phyloP scores from a whole-genome alignment of 1,139 yeast genomes.

The Hanseniaspora sp. region DNA sequence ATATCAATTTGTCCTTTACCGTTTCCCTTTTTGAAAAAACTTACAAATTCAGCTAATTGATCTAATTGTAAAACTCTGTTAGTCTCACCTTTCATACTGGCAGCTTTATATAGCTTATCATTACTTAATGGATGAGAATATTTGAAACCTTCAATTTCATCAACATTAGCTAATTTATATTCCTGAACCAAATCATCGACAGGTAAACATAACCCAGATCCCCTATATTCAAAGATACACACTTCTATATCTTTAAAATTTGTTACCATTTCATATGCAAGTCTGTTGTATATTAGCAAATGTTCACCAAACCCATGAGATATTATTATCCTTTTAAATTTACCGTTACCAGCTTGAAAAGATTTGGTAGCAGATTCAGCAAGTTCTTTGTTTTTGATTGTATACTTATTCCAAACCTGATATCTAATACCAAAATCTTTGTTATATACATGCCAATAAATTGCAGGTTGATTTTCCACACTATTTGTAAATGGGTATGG shows the following conservation, averaged over 20 bases:
- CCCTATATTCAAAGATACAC: slow-evolving; percentile 76
- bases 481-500: slow-evolving; percentile 12
- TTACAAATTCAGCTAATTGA: slow-evolving; percentile 53
- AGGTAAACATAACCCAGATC: slow-evolving; percentile 68
- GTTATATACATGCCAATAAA: slow-evolving; percentile 24
- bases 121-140: slow-evolving; percentile 2
- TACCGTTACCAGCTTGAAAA: not conserved
- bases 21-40: slow-evolving; percentile 27
- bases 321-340: slow-evolving; percentile 37
- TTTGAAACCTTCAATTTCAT: not conserved
- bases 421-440: slow-evolving; percentile 24
- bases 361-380: not conserved
- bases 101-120: not conserved
- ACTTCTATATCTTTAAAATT: slow-evolving; percentile 57
- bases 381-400: not conserved
- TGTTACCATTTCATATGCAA: slow-evolving; percentile 42
- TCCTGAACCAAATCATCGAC: slow-evolving; percentile 24
- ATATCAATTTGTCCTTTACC: slow-evolving; percentile 30
- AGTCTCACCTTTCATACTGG: slow-evolving; percentile 48
- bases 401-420: slow-evolving; percentile 12
- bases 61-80: slow-evolving; percentile 52
- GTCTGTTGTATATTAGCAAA: slow-evolving; percentile 41
- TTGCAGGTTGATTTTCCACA: slow-evolving; percentile 19
- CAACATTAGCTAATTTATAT: not conserved
- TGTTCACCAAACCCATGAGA: slow-evolving; percentile 81